Conservation (phyloP, 352 stramenopile species). For the Phytophthora ramorum region DNA sequence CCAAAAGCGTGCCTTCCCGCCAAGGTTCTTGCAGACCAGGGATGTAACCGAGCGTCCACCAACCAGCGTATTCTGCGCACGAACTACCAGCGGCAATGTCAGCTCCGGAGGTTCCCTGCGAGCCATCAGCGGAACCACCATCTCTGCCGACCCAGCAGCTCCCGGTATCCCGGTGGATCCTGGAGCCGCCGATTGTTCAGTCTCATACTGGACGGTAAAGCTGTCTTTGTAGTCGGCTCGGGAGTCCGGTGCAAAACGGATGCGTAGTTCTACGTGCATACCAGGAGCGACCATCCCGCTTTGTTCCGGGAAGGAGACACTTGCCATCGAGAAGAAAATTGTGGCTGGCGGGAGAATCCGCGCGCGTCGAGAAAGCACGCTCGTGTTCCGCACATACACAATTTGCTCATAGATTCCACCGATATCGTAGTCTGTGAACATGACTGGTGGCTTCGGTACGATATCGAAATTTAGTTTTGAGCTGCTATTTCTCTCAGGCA, state of each 20-base stretch:
- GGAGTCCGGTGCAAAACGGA: slow-evolving; percentile 79
- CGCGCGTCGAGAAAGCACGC: slow-evolving; percentile 55
- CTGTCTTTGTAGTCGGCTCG: slow-evolving; percentile 77
- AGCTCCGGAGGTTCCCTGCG: slow-evolving; percentile 65
- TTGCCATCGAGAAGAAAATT: slow-evolving; percentile 68
- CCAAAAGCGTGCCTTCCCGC: slow-evolving; percentile 75
- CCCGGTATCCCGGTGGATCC: slow-evolving; percentile 24
- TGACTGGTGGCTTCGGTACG: slow-evolving; percentile 55
- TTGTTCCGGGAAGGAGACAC: slow-evolving; percentile 57
- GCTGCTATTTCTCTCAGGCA: neutral
- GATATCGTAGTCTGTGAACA: slow-evolving; percentile 76
- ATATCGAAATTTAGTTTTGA: slow-evolving; percentile 48
- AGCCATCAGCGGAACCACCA: slow-evolving; percentile 56
- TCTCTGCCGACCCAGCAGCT: slow-evolving; percentile 22
- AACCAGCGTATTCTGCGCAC: slow-evolving; percentile 68
- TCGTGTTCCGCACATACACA: slow-evolving; percentile 70
- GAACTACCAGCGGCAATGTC: slow-evolving; percentile 67
- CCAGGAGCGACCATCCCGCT: slow-evolving; percentile 73
- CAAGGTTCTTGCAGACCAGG: slow-evolving; percentile 65
- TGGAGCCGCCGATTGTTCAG: slow-evolving; percentile 12
- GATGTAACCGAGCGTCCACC: slow-evolving; percentile 53
- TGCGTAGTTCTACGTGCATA: slow-evolving; percentile 64
- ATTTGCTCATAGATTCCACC: slow-evolving; percentile 82
- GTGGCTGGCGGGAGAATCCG: slow-evolving; percentile 71
- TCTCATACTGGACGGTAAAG: slow-evolving; percentile 66